Evolutionary conservation across 257 asterid species (phyloP).

Genomic region (Solanum verrucosum): DNA sequence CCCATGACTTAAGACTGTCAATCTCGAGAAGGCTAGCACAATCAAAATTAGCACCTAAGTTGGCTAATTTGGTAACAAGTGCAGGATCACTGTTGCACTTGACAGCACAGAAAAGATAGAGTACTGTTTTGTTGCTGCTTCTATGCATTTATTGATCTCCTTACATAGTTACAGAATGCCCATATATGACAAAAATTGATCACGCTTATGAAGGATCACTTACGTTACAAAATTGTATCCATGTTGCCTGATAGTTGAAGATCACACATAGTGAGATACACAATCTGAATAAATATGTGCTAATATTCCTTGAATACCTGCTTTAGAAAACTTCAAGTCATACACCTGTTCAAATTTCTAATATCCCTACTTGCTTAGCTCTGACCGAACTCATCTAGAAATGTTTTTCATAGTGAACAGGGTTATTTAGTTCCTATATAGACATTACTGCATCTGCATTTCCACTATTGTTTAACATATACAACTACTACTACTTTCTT

Average conservation of each 20-base stretch:
- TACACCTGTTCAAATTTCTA: background rate
- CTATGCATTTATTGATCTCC: background rate
- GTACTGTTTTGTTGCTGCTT: background rate
- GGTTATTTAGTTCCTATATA: background rate
- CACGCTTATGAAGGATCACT: background rate
- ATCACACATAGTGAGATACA: background rate
- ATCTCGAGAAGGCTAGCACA: constrained; percentile 6
- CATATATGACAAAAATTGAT: background rate
- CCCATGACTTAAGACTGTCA: background rate
- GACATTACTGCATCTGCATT: background rate
- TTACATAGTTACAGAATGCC: background rate
- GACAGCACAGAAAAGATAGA: background rate
- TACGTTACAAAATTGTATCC: background rate
- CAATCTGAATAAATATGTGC: background rate
- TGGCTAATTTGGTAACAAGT: background rate
- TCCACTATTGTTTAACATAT: background rate
- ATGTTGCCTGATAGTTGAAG: background rate
- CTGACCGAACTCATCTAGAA: background rate
- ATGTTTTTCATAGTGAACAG: background rate
- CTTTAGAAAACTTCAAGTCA: background rate
- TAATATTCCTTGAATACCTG: background rate
- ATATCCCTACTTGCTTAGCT: background rate
- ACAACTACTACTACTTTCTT: background rate
- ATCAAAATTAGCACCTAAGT: constrained; percentile 4
- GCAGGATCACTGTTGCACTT: background rate